These are phyloP conservation scores for Magnolia officinalis DNA, from an alignment of 164 flowering plant genomes.

Conservation along the genomic window DNA sequence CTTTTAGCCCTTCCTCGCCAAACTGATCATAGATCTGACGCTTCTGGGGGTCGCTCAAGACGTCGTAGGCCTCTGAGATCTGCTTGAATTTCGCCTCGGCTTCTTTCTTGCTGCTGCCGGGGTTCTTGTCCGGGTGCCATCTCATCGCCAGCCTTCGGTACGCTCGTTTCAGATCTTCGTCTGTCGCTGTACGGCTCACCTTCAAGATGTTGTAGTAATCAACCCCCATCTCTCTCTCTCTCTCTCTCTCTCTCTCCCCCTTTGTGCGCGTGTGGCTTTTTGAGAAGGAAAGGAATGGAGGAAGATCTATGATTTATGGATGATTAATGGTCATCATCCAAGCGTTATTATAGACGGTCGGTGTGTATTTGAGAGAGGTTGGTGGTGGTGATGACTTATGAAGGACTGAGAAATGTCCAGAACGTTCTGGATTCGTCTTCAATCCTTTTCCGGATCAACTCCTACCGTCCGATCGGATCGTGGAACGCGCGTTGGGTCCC, in stretches of 20 bases:
- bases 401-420: not conserved
- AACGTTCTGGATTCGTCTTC: not conserved
- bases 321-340: not conserved
- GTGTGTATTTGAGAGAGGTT: not conserved
- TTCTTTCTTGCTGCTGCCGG: conserved; percentile 24
- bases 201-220: conserved; percentile 36
- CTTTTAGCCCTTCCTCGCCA: conserved; percentile 58
- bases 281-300: not conserved
- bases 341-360: not conserved
- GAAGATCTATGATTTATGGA: not conserved
- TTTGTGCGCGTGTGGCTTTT: not conserved
- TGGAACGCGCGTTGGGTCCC: not conserved
- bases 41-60: conserved; percentile 57
- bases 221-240: conserved; percentile 23
- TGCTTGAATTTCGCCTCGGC: conserved; percentile 44
- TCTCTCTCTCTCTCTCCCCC: too few species aligned
- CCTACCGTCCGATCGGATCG: not conserved
- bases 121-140: conserved; percentile 44
- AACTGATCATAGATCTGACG: conserved; percentile 54
- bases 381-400: not conserved
- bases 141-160: conserved; percentile 35
- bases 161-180: conserved; percentile 33
- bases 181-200: conserved; percentile 28
- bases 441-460: too few species aligned
- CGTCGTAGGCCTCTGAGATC: conserved; percentile 40